Evolutionary conservation across 1,284 basidiomycete species (phyloP).

Genomic region (Trichosporon coremiiforme): DNA sequence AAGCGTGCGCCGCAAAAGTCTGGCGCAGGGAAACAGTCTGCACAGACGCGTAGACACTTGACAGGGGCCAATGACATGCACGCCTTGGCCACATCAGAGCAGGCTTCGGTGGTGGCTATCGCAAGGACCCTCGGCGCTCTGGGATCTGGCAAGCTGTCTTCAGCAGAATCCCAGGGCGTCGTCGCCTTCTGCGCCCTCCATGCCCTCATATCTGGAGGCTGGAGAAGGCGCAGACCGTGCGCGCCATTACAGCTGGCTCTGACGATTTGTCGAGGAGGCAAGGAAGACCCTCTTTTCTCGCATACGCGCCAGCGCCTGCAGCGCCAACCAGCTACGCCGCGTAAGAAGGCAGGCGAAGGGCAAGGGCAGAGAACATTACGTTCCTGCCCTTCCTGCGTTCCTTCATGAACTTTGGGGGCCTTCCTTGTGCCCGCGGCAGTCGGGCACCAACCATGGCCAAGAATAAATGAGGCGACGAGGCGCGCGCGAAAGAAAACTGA

Average conservation of each 20-base stretch:
- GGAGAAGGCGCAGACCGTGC: not conserved
- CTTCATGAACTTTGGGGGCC: slow-evolving; percentile 9
- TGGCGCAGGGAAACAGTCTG: not conserved
- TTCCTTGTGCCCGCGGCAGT: not conserved
- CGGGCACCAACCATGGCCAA: not conserved
- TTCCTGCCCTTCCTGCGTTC: not conserved
- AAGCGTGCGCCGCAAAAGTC: not conserved
- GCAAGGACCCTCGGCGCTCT: not conserved
- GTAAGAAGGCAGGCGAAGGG: no score
- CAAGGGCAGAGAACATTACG: not conserved
- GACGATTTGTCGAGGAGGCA: not conserved
- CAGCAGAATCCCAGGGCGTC: slow-evolving; percentile 1
- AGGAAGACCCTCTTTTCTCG: not conserved
- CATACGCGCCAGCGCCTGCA: not conserved
- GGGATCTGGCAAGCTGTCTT: no score
- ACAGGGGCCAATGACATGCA: not conserved
- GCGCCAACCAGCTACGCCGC: no score
- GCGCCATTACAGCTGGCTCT: not conserved
- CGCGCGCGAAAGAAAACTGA: not conserved
- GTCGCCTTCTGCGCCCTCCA: not conserved
- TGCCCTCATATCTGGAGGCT: not conserved
- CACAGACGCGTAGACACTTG: not conserved
- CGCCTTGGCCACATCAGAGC: not conserved
- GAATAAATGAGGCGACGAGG: slow-evolving; percentile 7
- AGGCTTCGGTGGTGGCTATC: slow-evolving; percentile 1